Evolutionary conservation across 805 yeast genomes (phyloP).

Genomic region (Naumovozyma dairenensis): DNA sequence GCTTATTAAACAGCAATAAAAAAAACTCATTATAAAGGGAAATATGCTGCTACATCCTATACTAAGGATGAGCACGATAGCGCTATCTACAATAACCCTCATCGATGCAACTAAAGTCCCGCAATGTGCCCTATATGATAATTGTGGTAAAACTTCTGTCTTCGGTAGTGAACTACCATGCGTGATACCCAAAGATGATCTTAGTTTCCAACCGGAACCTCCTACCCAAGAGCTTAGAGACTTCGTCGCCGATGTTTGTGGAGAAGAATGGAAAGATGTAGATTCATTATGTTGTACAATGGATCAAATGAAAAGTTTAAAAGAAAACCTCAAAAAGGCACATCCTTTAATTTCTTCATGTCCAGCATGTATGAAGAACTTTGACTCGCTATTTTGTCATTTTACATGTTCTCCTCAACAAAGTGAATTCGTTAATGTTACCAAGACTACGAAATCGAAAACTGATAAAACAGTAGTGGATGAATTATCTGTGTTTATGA

Average conservation of each 20-base stretch:
- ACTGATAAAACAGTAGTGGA: slow-evolving; percentile 52
- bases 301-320: slow-evolving; percentile 49
- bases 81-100: too few species aligned
- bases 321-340: slow-evolving; percentile 57
- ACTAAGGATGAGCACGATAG: too few species aligned
- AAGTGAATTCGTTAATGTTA: slow-evolving; percentile 60
- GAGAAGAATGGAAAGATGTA: slow-evolving; percentile 47
- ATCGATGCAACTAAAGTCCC: too few species aligned
- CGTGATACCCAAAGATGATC: slow-evolving; percentile 48
- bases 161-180: slow-evolving; percentile 81
- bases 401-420: slow-evolving; percentile 89
- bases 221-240: slow-evolving; percentile 32
- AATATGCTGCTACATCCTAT: too few species aligned
- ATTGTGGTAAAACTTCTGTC: slow-evolving; percentile 69
- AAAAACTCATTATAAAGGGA: too few species aligned
- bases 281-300: slow-evolving; percentile 59
- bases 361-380: slow-evolving; percentile 87
- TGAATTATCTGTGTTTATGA: slow-evolving; percentile 57
- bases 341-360: slow-evolving; percentile 78
- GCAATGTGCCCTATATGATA: slow-evolving; percentile 31
- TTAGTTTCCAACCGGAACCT: slow-evolving; percentile 31
- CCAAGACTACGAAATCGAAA: slow-evolving; percentile 33
- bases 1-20: too few species aligned
- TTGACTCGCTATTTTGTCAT: slow-evolving; percentile 71
- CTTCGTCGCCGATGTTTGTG: slow-evolving; percentile 55